phyloP scores from a whole-genome alignment of 23 red algal genomes.

The Gracilaria domingensis region DNA sequence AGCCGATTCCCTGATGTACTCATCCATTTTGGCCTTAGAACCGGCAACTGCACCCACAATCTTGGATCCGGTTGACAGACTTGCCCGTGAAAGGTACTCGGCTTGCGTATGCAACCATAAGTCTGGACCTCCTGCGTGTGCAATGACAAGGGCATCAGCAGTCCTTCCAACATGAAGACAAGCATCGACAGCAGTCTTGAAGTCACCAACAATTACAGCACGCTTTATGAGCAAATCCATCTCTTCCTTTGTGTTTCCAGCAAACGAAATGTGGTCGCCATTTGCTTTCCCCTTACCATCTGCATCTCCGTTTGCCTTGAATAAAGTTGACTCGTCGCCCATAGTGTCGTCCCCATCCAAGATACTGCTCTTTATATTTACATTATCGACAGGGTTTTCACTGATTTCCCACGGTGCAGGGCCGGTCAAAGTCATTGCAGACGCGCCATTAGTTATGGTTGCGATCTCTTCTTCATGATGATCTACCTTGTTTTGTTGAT shows the following conservation, averaged over 20 bases:
- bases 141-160: constrained; percentile 91
- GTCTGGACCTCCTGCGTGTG: constrained; percentile 74
- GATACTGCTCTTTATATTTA: constrained; percentile 58
- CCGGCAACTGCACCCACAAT: constrained; percentile 62
- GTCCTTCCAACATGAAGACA: constrained; percentile 60
- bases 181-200: constrained; percentile 76
- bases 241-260: constrained; percentile 29
- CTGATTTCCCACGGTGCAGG: constrained; percentile 88
- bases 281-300: constrained; percentile 28
- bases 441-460: constrained; percentile 31
- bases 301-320: constrained; percentile 33
- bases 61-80: constrained; percentile 38
- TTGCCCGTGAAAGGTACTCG: constrained; percentile 61
- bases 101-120: constrained; percentile 72
- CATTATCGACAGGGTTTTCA: constrained; percentile 41
- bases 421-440: constrained; percentile 53
- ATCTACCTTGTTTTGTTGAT: constrained; percentile 41
- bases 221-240: constrained; percentile 63
- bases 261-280: constrained; percentile 41
- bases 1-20: constrained; percentile 47
- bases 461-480: not conserved
- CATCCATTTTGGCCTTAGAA: constrained; percentile 75
- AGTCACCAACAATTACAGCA: constrained; percentile 79
- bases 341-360: constrained; percentile 66
- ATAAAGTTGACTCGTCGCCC: not conserved